Evolutionary conservation across 2,329 filamentous ascomycete species (phyloP), one percentile per base, ranked within the genome.

Genomic region (Ceratocystis cubensis): DNA sequence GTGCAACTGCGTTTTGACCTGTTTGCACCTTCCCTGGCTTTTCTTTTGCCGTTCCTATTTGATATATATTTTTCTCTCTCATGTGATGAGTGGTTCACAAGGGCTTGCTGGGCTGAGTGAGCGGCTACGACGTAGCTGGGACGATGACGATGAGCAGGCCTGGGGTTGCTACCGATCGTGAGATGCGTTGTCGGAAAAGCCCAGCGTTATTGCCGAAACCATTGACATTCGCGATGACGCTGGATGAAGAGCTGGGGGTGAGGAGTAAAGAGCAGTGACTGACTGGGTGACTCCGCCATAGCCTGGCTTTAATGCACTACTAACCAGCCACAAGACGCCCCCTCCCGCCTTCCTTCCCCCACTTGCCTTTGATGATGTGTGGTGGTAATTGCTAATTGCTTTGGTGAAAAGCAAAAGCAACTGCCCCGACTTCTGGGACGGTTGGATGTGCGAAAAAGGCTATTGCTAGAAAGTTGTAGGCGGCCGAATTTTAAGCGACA

Each of bases 401-500:
- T 17, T 15, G 1, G 22, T 5, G 20, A 53, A 25, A 53, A 15
- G 37, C 1, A 41, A 41, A 53, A 5, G 48, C 48, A 53, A 6
- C 48, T 53, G 3, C 48, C 13, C 2, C 48, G 25, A 53, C 8
- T 28, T 25, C 20, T 59, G 25, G 17, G 17, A 59, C 17, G 15
- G 7, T 22, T 25, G 7, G 7, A 33, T 59, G 5, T 20, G 8
- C 15, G 22, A n/a, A 8, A 33, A 37, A 8, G 20, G 56, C 56
- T n/a, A 17, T 59, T 59, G 28, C 56, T 10, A 59, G 37, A 13
- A 13, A 37, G 28, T 59, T n/a, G 7, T 33, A 28, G 56, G 5
- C 56, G 28, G 56, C 33, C 56, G 56, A 59, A 28, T 59, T 20
- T 59, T 59, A 33, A 37, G 56, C 15, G 56, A 59, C 56, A 37